A percentile compares a stretch with the other conserved stretches of the same genome.
Evolutionary conservation across 805 yeast genomes (phyloP).

Genomic region (Metschnikowia cubensis): DNA sequence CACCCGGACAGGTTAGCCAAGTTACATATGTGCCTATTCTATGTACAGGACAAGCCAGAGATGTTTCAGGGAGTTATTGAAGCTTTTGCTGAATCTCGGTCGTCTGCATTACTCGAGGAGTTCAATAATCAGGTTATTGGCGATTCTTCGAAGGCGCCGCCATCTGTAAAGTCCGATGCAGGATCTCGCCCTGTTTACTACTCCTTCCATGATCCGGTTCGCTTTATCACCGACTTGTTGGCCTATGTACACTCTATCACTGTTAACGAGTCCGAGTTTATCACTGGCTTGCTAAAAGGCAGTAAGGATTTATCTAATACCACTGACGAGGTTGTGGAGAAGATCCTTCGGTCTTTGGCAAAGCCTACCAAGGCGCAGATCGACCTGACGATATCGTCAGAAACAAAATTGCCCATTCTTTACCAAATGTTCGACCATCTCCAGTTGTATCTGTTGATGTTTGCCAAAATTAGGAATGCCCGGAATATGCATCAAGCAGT

Average conservation of each 20-base stretch:
- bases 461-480: slow-evolving; percentile 36
- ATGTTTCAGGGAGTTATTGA: slow-evolving; percentile 57
- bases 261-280: slow-evolving; percentile 80
- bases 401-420: slow-evolving; percentile 51
- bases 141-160: slow-evolving; percentile 13
- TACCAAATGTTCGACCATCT: slow-evolving; percentile 60
- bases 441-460: slow-evolving; percentile 68
- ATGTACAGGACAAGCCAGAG: slow-evolving; percentile 37
- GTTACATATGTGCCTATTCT: slow-evolving; percentile 30
- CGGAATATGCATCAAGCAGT: slow-evolving; percentile 23
- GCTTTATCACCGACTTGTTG: slow-evolving; percentile 81
- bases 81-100: slow-evolving; percentile 65
- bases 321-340: slow-evolving; percentile 39
- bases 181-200: slow-evolving; percentile 49
- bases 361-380: slow-evolving; percentile 59
- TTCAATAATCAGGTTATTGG: slow-evolving; percentile 56
- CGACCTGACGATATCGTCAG: slow-evolving; percentile 66
- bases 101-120: slow-evolving; percentile 60
- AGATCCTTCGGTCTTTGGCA: slow-evolving; percentile 50
- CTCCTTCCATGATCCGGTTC: slow-evolving; percentile 72
- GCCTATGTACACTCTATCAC: slow-evolving; percentile 85
- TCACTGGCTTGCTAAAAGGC: slow-evolving; percentile 53
- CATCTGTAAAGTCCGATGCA: slow-evolving; percentile 9
- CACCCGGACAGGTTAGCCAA: slow-evolving; percentile 22
- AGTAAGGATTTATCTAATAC: slow-evolving; percentile 27